Conservation (phyloP, 306 rosid genomes). For the Fragaria iinumae region DNA sequence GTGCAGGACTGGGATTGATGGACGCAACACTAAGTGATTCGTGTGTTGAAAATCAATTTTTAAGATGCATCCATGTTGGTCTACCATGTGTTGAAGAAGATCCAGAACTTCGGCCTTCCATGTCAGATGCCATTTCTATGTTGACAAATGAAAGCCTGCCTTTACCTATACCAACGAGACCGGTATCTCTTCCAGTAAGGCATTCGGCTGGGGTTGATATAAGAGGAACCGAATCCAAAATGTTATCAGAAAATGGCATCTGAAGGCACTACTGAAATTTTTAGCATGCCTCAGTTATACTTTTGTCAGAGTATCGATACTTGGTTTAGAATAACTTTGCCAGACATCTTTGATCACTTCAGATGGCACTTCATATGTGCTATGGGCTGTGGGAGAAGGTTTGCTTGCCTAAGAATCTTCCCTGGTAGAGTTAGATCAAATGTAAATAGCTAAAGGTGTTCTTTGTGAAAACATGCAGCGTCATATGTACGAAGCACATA, state of each 20-base stretch:
- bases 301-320: neutral
- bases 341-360: neutral
- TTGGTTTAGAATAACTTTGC: neutral
- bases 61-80: constrained; percentile 17
- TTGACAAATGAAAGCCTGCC: constrained; percentile 18
- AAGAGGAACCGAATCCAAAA: neutral
- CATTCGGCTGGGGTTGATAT: neutral
- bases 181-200: constrained; percentile 12
- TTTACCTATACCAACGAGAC: constrained; percentile 12
- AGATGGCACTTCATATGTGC: neutral
- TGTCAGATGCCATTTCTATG: constrained; percentile 20
- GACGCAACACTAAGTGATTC: constrained; percentile 19
- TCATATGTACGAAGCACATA: neutral
- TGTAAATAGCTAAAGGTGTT: neutral
- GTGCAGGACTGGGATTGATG: neutral
- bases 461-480: neutral
- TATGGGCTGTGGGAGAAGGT: neutral
- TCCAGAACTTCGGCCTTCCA: constrained; percentile 4
- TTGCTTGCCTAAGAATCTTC: neutral
- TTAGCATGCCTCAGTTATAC: neutral
- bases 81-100: constrained; percentile 25
- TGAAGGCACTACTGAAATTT: neutral
- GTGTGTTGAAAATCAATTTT: constrained; percentile 6
- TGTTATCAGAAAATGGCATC: neutral
- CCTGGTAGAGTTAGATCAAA: neutral